A percentile compares a stretch with the other conserved stretches of the same genome.
phyloP scores from a whole-genome alignment of 352 stramenopile species.

The Phytophthora agathidicida region DNA sequence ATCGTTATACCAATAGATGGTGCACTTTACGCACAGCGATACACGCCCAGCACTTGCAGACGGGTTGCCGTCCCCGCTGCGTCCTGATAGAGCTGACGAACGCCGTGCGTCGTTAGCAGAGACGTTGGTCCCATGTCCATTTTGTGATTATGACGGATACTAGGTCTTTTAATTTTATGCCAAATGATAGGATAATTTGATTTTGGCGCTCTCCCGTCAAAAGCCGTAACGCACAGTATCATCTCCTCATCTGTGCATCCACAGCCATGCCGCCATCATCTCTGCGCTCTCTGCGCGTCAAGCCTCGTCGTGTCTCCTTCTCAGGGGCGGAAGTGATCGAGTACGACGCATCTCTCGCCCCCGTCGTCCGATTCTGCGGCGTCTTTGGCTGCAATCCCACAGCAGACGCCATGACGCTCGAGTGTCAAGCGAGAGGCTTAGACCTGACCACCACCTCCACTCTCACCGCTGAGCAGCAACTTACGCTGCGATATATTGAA shows the following conservation, averaged over 20 bases:
- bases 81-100: slow-evolving; percentile 34
- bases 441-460: background rate
- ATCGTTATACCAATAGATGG: too few relatives aligned
- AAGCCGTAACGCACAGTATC: too few relatives aligned
- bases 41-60: slow-evolving; percentile 62
- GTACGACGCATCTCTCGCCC: slow-evolving; percentile 51
- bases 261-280: background rate
- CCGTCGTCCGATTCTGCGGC: slow-evolving; percentile 41
- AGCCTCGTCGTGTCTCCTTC: slow-evolving; percentile 49
- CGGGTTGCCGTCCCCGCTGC: slow-evolving; percentile 3
- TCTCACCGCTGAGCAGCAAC: background rate
- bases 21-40: slow-evolving; percentile 56
- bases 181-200: background rate
- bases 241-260: too few relatives aligned
- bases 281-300: background rate
- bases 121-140: slow-evolving; percentile 1
- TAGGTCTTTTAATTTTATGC: too few relatives aligned
- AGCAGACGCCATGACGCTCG: slow-evolving; percentile 28
- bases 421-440: slow-evolving; percentile 52
- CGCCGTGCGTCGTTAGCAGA: slow-evolving; percentile 47
- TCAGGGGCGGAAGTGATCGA: slow-evolving; percentile 61
- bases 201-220: background rate
- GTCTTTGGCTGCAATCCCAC: too few relatives aligned
- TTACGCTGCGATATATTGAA: slow-evolving; percentile 31
- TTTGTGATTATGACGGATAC: too few relatives aligned